A percentile compares a stretch with the other conserved stretches of the same genome.
phyloP scores from a whole-genome alignment of 257 asterid genomes.

The Ligustrum vulgare region DNA sequence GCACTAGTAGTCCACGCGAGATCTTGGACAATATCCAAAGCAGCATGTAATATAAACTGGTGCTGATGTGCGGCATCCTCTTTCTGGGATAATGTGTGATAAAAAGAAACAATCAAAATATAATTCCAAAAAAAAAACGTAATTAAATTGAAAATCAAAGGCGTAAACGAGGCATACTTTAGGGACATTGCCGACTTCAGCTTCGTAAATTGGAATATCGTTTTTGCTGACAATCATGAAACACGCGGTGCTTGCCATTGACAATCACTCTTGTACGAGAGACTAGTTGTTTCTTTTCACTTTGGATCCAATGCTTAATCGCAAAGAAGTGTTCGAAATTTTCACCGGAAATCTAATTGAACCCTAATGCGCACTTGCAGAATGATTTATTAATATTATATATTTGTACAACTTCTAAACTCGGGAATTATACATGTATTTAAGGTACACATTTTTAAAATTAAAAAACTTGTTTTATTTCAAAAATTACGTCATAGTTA shows the following conservation, averaged over 20 bases:
- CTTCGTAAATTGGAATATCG: constrained; percentile 97
- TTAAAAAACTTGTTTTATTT: no score
- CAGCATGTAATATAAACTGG: constrained; percentile 93
- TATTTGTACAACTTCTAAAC: no score
- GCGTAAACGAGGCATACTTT: constrained; percentile 45
- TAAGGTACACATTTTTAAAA: no score
- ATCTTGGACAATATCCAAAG: constrained; percentile 93
- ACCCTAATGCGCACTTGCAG: background rate
- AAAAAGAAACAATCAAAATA: background rate
- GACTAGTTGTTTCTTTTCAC: background rate
- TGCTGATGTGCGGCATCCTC: constrained; percentile 97
- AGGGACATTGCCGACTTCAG: constrained; percentile 95
- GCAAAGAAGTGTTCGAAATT: background rate
- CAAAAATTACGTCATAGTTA: no score
- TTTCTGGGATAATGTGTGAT: constrained; percentile 46
- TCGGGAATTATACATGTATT: no score
- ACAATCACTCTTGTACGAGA: constrained; percentile 6
- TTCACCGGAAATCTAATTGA: background rate
- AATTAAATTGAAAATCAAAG: background rate
- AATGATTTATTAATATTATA: no score
- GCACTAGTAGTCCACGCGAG: constrained; percentile 97
- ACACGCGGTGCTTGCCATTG: constrained; percentile 94
- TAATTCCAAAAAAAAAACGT: background rate
- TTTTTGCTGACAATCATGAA: constrained; percentile 91
- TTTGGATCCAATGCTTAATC: background rate